Conservation (phyloP, 2,329 filamentous ascomycete species). For the Fusarium setosum region DNA sequence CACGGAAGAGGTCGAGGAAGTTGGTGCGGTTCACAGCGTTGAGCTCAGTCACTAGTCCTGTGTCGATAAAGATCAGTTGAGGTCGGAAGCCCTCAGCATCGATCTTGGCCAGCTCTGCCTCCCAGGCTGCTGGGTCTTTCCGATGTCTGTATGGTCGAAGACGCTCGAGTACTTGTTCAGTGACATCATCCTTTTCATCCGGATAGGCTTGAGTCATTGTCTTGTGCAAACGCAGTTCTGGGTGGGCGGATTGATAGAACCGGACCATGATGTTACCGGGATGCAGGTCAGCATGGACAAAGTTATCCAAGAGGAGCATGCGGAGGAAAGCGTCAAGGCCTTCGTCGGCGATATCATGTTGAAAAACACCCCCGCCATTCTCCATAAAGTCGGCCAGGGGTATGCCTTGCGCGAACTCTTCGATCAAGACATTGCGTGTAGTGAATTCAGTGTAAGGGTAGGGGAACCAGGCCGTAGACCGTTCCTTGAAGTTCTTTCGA, state of each 20-base stretch:
- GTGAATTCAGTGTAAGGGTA: constrained; percentile 94
- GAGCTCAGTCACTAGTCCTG: constrained; percentile 92
- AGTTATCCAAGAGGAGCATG: constrained; percentile 98
- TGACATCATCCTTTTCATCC: constrained; percentile 76
- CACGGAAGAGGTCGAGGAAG: constrained; percentile 95
- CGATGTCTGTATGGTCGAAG: constrained; percentile 76
- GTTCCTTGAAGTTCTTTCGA: constrained; percentile 87
- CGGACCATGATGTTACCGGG: constrained; percentile 99
- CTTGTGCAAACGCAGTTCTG: constrained; percentile 64
- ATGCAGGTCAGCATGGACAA: constrained; percentile 95
- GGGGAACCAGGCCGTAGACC: constrained; percentile 96
- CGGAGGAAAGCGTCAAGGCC: constrained; percentile 95
- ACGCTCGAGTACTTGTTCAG: constrained; percentile 85
- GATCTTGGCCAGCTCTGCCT: constrained; percentile 77
- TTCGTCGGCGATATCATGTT: constrained; percentile 93
- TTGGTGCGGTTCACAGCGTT: constrained; percentile 88
- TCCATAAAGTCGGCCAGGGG: constrained; percentile 91
- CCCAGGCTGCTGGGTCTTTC: constrained; percentile 77
- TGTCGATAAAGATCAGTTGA: constrained; percentile 97
- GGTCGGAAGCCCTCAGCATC: constrained; percentile 91
- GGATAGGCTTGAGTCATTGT: constrained; percentile 49
- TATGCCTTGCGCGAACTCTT: constrained; percentile 96
- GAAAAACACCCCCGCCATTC: constrained; percentile 91
- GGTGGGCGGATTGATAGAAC: constrained; percentile 86
- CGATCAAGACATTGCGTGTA: constrained; percentile 90